Base-by-base conservation (phyloP, 2,329 filamentous ascomycete genomes). In the Rhinocladiella similis region DNA sequence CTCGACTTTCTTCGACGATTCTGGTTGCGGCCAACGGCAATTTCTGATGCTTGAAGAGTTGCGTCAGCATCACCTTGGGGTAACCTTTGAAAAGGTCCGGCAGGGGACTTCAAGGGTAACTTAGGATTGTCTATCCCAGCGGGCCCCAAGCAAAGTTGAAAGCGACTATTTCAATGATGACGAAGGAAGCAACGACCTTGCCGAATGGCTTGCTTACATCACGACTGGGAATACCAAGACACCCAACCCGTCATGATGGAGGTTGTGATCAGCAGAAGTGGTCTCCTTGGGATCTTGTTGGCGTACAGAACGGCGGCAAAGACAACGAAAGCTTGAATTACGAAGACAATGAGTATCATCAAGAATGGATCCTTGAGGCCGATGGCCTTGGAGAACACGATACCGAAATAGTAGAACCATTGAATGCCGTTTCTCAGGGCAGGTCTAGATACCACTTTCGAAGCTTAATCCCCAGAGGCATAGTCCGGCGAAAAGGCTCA, bases 141-240 rank as follows among this genome's bases (percentile, higher is more conserved):
- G 77, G 73, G 1, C 75, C 76, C 66, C 70, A 71, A 13, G 71
- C 71, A 62, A 78, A 79, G 63, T 78, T 79, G 64, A 77, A 79
- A 6, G 54, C 54, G 35, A 53, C 18, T 14, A 42, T 42, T 19
- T 42, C 49, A 27, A 57, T 57, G 45, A 57, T 41, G 29, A 57
- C 45, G 45, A 48, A 57, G 3, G 49, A 57, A 35, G 53, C 53
- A 22, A 57, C 43, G 18, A 57, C 54, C 19, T 48, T 57, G 45
- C 43, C 39, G 22, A 39, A 45, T 38, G 43, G 53, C 36, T 33
- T 48, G 29, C 49, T 46, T 12, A 46, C 49, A 10, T 46, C 29
- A 9, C 43, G 9, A 14, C 19, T 6, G 22, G 42, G 42, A 14
- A 46, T 39, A 10, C 54, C 54, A 13, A 57, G 49, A 2, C 54